phyloP scores from a whole-genome alignment of 148 eudicot species.

The Chenopodium formosanum region DNA sequence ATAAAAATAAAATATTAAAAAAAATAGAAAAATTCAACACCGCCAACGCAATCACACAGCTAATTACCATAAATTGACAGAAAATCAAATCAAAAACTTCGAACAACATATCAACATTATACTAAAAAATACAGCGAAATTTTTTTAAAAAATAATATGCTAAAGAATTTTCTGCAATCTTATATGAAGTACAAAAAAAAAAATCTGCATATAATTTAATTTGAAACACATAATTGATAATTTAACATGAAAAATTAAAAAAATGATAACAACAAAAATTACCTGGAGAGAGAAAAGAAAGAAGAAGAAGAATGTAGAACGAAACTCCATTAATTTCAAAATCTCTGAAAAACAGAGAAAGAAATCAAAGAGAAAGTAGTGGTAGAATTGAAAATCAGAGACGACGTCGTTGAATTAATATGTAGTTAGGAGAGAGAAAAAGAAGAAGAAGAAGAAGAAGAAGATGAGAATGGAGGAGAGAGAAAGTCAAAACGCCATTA shows the following conservation, averaged over 20 bases:
- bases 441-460: not conserved
- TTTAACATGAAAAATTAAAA: no score
- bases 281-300: conserved; percentile 28
- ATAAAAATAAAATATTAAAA: no score
- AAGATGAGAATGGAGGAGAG: not conserved
- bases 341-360: conserved; percentile 1
- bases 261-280: not conserved
- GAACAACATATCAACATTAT: not conserved
- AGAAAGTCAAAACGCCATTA: conserved; percentile 22
- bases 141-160: not conserved
- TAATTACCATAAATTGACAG: not conserved
- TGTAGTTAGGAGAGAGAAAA: not conserved
- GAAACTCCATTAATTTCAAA: conserved; percentile 20
- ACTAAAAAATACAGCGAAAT: not conserved
- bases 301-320: conserved; percentile 3
- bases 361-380: not conserved
- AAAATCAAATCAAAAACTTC: not conserved
- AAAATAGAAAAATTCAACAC: not conserved
- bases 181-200: no score
- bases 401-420: not conserved
- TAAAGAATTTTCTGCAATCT: no score
- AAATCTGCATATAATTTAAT: no score
- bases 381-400: not conserved
- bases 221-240: not conserved
- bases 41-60: not conserved